phyloP scores from a whole-genome alignment of 805 yeast genomes.

The Spathaspora sp. region DNA sequence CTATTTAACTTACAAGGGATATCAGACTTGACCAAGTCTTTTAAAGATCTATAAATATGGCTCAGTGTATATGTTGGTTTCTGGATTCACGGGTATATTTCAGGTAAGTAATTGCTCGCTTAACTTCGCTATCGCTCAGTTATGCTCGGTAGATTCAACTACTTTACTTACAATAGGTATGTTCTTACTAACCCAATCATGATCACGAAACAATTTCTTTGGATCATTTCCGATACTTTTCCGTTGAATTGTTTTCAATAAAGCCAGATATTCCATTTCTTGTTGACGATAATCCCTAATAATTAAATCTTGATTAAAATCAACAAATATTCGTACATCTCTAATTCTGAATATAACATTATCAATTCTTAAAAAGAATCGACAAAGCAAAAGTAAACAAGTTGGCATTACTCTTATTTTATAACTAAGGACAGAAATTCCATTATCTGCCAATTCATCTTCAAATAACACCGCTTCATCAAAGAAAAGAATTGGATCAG shows the following conservation, averaged over 20 bases:
- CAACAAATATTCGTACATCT: slow-evolving; percentile 83
- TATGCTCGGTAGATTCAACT: slow-evolving; percentile 17
- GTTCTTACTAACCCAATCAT: slow-evolving; percentile 66
- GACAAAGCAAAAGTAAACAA: slow-evolving; percentile 65
- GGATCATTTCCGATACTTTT: slow-evolving; percentile 28
- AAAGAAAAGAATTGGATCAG: slow-evolving; percentile 83
- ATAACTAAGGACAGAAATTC: slow-evolving; percentile 71
- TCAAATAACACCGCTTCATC: slow-evolving; percentile 89
- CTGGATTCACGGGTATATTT: too few relatives aligned
- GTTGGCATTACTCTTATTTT: slow-evolving; percentile 88
- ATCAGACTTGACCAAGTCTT: too few relatives aligned
- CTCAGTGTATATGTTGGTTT: too few relatives aligned
- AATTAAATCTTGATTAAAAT: slow-evolving; percentile 59
- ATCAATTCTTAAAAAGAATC: slow-evolving; percentile 87
- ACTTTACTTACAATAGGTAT: slow-evolving; percentile 36
- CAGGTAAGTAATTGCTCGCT: too few relatives aligned
- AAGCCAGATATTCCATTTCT: slow-evolving; percentile 31
- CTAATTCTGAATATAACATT: slow-evolving; percentile 79
- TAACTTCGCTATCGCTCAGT: too few relatives aligned
- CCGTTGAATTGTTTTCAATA: slow-evolving; percentile 21
- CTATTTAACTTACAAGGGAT: too few relatives aligned
- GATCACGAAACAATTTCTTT: slow-evolving; percentile 60
- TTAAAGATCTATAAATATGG: too few relatives aligned
- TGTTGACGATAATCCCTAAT: slow-evolving; percentile 76
- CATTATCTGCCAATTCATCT: slow-evolving; percentile 96